Evolutionary conservation across 306 rosid genomes (phyloP), one percentile per base, ranked within the genome.

Genomic region (Medicago ruthenica): DNA sequence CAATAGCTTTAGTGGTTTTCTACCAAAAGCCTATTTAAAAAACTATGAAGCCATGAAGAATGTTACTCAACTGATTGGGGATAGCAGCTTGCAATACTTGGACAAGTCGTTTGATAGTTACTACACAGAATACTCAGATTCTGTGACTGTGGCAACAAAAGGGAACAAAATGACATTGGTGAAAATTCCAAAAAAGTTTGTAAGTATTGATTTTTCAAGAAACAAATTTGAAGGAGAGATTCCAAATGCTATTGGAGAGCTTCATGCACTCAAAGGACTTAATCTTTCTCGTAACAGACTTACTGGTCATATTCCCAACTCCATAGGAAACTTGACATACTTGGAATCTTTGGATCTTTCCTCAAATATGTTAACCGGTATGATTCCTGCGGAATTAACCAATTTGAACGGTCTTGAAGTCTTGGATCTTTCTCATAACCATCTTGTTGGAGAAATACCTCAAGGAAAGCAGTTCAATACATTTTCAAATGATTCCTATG

Each of bases 261-360:
- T 85, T 12, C 41, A 13, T 42, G 57, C 10, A 1, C 71, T 87
- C 16, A 57, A 0, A 58, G 81, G 70, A 3, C 79, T 85, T 16
- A 85, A 78, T 16, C 22, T 85, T 47, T 80, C 88, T 0, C 75
- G 77, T 15, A 85, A 85, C 16, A 54, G 13, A 48, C 60, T 88
- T 3, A 22, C 4, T 0, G 84, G 89, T 50, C 5, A 0, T 0
- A 83, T 88, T 75, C 88, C 88, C 0, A 0, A 27, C 5, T 74
- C 78, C 1, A 5, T 88, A 8, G 79, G 59, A 17, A 71, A 77
- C 5, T 71, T 88, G 79, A 34, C 12, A 15, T 45, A 54, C n/a
- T 36, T 85, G 0, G 83, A 88, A 59, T 73, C 62, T 27, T 70
- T 87, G 36, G 91, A 81, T 41, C 76, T 87, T 15, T 85, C 89